Conservation (phyloP, 306 rosid genomes). For the Prosopis cineraria region DNA sequence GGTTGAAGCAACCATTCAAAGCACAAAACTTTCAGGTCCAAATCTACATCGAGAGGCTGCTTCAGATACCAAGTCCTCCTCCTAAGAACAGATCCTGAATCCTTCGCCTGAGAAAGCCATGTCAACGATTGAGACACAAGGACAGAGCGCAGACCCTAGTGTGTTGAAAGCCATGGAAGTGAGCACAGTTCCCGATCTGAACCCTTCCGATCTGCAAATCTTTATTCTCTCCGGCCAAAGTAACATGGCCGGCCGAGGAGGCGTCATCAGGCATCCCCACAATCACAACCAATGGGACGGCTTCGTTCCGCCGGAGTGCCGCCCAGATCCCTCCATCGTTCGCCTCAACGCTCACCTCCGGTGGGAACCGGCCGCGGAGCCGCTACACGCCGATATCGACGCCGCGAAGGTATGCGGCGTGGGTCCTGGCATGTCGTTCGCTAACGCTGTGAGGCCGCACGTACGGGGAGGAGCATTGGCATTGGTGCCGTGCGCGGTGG, state of each 20-base stretch:
- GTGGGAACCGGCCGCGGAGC: slow-evolving; percentile 76
- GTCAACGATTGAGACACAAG: neutral
- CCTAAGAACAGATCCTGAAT: neutral
- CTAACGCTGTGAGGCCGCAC: slow-evolving; percentile 52
- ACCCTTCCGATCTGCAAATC: slow-evolving; percentile 49
- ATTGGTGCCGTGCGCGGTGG: slow-evolving; percentile 85
- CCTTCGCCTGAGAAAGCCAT: neutral
- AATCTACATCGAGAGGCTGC: neutral
- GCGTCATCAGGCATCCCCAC: slow-evolving; percentile 41
- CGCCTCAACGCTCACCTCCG: slow-evolving; percentile 58
- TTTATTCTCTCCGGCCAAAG: slow-evolving; percentile 90
- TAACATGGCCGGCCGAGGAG: slow-evolving; percentile 91
- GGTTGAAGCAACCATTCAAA: neutral
- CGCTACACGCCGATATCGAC: slow-evolving; percentile 85
- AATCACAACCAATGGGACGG: slow-evolving; percentile 61
- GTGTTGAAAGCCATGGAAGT: slow-evolving; percentile 29
- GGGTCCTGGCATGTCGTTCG: slow-evolving; percentile 83
- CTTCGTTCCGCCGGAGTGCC: slow-evolving; percentile 60
- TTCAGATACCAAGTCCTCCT: neutral
- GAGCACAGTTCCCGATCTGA: neutral
- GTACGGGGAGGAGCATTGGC: slow-evolving; percentile 41
- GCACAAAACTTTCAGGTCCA: neutral
- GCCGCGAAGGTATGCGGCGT: slow-evolving; percentile 59
- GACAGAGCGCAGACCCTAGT: neutral
- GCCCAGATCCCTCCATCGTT: slow-evolving; percentile 53